Evolutionary conservation across 2,329 filamentous ascomycete species (phyloP).

Genomic region (Arthrobotrys musiformis): DNA sequence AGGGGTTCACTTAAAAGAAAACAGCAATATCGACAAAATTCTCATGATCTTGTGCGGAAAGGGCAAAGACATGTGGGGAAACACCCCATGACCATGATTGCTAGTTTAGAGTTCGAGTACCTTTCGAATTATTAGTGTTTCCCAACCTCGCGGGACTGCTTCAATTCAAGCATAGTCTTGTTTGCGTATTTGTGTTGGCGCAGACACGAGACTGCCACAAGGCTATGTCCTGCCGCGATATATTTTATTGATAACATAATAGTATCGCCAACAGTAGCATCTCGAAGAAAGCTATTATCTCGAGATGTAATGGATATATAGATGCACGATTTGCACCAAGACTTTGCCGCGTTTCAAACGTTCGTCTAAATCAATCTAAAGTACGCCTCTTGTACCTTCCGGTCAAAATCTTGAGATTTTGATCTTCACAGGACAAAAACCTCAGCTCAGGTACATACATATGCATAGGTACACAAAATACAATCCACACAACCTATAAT

Average conservation of each 20-base stretch:
- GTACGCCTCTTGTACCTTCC: neutral
- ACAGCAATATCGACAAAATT: slow-evolving; percentile 16
- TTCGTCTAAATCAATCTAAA: slow-evolving; percentile 3
- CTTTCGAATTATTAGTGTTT: neutral
- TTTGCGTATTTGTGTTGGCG: slow-evolving; percentile 21
- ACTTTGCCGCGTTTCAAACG: slow-evolving; percentile 21
- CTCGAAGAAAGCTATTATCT: neutral
- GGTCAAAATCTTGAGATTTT: neutral
- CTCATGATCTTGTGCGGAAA: slow-evolving; percentile 20
- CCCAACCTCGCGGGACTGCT: slow-evolving; percentile 1
- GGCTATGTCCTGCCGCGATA: neutral
- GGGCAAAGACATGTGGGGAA: slow-evolving; percentile 13
- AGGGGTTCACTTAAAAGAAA: slow-evolving; percentile 12
- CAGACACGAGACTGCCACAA: neutral
- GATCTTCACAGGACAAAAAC: neutral
- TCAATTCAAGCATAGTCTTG: neutral
- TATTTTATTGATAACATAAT: neutral
- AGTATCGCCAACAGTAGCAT: neutral
- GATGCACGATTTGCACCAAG: neutral
- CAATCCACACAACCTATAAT: neutral
- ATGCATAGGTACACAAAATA: neutral
- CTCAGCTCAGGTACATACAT: neutral
- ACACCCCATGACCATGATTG: slow-evolving; percentile 24
- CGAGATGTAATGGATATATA: neutral
- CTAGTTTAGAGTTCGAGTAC: slow-evolving; percentile 6